Percentiles rank a stretch among this genome's conserved stretches.
phyloP scores from a whole-genome alignment of 805 yeast species.

The Peterozyma xylosa region DNA sequence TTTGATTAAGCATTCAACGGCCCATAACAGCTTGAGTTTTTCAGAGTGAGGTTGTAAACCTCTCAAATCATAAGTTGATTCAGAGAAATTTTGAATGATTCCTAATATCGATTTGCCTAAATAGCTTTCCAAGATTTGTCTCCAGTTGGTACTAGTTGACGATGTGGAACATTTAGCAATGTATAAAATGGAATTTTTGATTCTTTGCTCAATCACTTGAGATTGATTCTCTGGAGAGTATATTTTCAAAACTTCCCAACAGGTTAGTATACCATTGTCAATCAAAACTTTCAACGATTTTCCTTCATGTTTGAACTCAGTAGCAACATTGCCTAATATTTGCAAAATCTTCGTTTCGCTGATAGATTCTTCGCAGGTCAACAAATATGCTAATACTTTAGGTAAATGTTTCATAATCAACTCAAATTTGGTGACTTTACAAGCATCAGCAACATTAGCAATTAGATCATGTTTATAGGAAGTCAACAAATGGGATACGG shows the following conservation, averaged over 20 bases:
- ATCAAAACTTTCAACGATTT: constrained; percentile 23
- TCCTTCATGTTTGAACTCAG: constrained; percentile 28
- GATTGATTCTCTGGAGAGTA: constrained; percentile 22
- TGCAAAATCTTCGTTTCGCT: constrained; percentile 43
- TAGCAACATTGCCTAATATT: constrained; percentile 45
- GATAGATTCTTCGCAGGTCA: constrained; percentile 41
- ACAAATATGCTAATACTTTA: constrained; percentile 48
- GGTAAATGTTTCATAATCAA: constrained; percentile 42
- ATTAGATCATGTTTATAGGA: constrained; percentile 58
- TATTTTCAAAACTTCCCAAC: constrained; percentile 37
- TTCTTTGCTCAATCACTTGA: constrained; percentile 20
- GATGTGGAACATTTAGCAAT: constrained; percentile 16
- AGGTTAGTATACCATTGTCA: constrained; percentile 30
- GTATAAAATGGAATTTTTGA: constrained; percentile 32
- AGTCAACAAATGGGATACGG: constrained; percentile 70
- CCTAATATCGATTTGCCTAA: constrained; percentile 62
- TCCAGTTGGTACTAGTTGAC: constrained; percentile 19
- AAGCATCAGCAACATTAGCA: constrained; percentile 50
- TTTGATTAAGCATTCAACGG: constrained; percentile 60
- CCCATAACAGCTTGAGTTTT: constrained; percentile 63
- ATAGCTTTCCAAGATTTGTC: constrained; percentile 27
- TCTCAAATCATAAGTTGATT: constrained; percentile 64
- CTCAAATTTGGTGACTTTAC: constrained; percentile 35
- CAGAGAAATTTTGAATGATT: constrained; percentile 71
- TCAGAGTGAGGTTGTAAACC: constrained; percentile 69